phyloP scores from a whole-genome alignment of 148 eudicot genomes.

The Rhododendron ovatum region DNA sequence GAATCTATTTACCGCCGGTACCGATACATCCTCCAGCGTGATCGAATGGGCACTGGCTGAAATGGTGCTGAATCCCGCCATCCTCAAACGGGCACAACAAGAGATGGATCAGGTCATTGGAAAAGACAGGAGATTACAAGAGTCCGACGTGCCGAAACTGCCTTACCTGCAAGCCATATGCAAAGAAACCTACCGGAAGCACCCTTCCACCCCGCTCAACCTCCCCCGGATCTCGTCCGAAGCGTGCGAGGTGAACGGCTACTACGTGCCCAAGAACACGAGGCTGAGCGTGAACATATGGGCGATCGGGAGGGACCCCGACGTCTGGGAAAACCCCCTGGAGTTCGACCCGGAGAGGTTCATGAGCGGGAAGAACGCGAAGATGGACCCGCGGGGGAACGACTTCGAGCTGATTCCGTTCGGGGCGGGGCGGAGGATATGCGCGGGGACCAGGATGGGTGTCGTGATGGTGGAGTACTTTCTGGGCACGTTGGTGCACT shows the following conservation, averaged over 20 bases:
- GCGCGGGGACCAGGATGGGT: constrained; percentile 36
- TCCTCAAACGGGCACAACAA: constrained; percentile 14
- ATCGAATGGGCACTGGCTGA: constrained; percentile 21
- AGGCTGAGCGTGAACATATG: constrained; percentile 33
- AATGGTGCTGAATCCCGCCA: constrained; percentile 22
- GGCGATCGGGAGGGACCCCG: constrained; percentile 16
- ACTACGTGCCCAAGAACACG: constrained; percentile 28
- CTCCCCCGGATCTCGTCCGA: constrained; percentile 19
- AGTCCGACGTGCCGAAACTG: constrained; percentile 30
- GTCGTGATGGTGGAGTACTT: constrained; percentile 25
- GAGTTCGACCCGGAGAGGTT: constrained; percentile 36
- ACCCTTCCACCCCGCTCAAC: constrained; percentile 33
- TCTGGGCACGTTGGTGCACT: constrained; percentile 31
- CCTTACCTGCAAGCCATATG: neutral
- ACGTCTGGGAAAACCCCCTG: neutral
- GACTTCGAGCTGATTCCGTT: constrained; percentile 36
- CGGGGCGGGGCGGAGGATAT: constrained; percentile 42
- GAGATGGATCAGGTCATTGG: constrained; percentile 29
- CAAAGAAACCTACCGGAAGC: constrained; percentile 35
- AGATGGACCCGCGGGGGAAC: constrained; percentile 24
- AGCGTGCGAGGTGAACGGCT: constrained; percentile 27
- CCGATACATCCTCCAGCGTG: neutral
- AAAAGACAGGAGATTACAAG: constrained; percentile 17
- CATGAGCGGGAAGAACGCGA: constrained; percentile 4
- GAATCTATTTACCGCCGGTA: constrained; percentile 20